Conservation (phyloP, 2,329 filamentous ascomycete species). For the Diaporthe humulicola region DNA sequence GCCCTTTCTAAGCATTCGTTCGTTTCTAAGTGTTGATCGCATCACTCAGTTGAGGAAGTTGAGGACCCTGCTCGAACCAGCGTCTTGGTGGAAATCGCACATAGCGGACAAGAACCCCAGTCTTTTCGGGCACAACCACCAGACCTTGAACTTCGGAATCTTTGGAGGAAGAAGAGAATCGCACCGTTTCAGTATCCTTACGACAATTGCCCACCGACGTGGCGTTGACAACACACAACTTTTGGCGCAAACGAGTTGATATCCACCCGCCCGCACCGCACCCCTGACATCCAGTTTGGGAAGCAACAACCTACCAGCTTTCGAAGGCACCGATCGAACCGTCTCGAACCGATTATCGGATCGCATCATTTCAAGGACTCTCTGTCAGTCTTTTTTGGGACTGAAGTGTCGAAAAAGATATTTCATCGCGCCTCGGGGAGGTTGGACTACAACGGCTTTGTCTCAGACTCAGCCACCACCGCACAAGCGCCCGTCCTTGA, state of each 20-base stretch:
- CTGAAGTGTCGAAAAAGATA: constrained; percentile 1
- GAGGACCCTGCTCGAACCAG: background rate
- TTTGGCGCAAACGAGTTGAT: constrained; percentile 25
- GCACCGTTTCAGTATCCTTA: constrained; percentile 5
- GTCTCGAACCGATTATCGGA: constrained; percentile 5
- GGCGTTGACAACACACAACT: constrained; percentile 20
- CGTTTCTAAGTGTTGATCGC: constrained; percentile 40
- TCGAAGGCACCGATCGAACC: constrained; percentile 5
- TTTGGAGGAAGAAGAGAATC: constrained; percentile 2
- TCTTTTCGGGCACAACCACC: background rate
- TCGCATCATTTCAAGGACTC: background rate
- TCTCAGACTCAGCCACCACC: constrained; percentile 34
- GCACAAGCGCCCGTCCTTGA: constrained; percentile 1
- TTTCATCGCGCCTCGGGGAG: constrained; percentile 4
- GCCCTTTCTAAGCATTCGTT: constrained; percentile 22
- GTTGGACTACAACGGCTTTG: constrained; percentile 20
- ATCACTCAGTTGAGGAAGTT: constrained; percentile 36
- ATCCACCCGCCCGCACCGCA: background rate
- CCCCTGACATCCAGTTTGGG: constrained; percentile 22
- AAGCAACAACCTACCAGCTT: constrained; percentile 22
- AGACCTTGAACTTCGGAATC: background rate
- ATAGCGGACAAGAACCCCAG: background rate
- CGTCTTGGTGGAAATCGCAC: constrained; percentile 26
- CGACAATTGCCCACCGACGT: constrained; percentile 5
- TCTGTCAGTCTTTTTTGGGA: background rate